These are phyloP conservation scores for Aspergillus hancockii DNA, from an alignment of 495 filamentous ascomycete genomes.

Conservation along the genomic window DNA sequence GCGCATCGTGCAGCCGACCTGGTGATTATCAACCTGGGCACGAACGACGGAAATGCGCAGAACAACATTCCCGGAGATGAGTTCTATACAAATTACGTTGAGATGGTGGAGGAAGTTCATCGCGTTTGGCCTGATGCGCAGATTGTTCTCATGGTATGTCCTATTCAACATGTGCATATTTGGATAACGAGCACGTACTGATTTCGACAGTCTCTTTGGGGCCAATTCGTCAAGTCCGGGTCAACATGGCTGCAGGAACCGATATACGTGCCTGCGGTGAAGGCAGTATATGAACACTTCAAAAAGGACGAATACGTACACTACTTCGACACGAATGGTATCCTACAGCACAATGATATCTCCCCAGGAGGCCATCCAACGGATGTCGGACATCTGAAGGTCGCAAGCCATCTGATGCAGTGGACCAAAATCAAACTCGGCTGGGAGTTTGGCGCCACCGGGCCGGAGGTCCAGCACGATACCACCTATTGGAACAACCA, in stretches of 20 bases:
- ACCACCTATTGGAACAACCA: constrained; percentile 64
- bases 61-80: constrained; percentile 57
- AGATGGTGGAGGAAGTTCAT: constrained; percentile 62
- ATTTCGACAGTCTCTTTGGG: constrained; percentile 58
- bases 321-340: constrained; percentile 67
- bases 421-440: constrained; percentile 54
- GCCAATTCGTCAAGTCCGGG: constrained; percentile 53
- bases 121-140: constrained; percentile 61
- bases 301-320: constrained; percentile 60
- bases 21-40: constrained; percentile 67
- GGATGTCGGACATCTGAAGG: constrained; percentile 67
- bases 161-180: neutral
- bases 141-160: constrained; percentile 61
- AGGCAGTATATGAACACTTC: constrained; percentile 58
- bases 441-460: constrained; percentile 61
- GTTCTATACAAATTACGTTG: constrained; percentile 59
- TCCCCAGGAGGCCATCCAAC: constrained; percentile 64
- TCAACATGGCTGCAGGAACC: constrained; percentile 53
- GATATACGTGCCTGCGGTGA: constrained; percentile 54
- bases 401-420: constrained; percentile 66
- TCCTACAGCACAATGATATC: constrained; percentile 71
- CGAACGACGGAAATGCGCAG: constrained; percentile 61
- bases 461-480: constrained; percentile 62
- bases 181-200: neutral
- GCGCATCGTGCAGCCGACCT: constrained; percentile 63